Evolutionary conservation across 2,329 filamentous ascomycete species (phyloP).

Genomic region (Aspergillus sergii): DNA sequence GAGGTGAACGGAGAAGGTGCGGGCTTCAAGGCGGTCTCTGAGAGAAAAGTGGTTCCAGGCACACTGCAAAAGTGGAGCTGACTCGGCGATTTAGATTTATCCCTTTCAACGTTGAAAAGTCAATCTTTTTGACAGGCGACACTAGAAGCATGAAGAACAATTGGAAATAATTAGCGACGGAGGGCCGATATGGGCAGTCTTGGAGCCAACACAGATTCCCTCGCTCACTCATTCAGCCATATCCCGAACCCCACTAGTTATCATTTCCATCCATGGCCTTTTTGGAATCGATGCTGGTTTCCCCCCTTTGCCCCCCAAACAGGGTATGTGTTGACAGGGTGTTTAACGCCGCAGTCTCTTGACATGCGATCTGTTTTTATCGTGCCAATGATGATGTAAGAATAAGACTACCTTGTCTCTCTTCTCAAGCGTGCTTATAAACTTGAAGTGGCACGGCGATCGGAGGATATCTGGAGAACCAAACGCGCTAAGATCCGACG

Average conservation of each 20-base stretch:
- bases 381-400: not conserved
- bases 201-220: not conserved
- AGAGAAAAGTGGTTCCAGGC: constrained; percentile 7
- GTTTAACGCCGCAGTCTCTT: not conserved
- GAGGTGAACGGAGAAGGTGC: not conserved
- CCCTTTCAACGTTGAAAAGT: constrained; percentile 6
- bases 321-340: not conserved
- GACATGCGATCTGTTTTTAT: not conserved
- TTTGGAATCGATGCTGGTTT: not conserved
- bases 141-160: constrained; percentile 4
- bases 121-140: constrained; percentile 10
- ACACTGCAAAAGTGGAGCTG: not conserved
- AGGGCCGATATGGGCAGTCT: not conserved
- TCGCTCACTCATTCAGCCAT: not conserved
- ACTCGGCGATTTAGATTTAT: constrained; percentile 1
- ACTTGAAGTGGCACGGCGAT: too few relatives aligned
- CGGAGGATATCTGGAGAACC: not conserved
- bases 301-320: too few relatives aligned
- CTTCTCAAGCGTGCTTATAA: not conserved
- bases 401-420: not conserved
- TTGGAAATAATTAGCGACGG: not conserved
- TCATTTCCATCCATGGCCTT: not conserved
- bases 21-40: constrained; percentile 4
- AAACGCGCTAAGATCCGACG: not conserved
- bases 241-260: not conserved